Conservation (phyloP, 2,329 filamentous ascomycete genomes). For the Talaromyces sp. region DNA sequence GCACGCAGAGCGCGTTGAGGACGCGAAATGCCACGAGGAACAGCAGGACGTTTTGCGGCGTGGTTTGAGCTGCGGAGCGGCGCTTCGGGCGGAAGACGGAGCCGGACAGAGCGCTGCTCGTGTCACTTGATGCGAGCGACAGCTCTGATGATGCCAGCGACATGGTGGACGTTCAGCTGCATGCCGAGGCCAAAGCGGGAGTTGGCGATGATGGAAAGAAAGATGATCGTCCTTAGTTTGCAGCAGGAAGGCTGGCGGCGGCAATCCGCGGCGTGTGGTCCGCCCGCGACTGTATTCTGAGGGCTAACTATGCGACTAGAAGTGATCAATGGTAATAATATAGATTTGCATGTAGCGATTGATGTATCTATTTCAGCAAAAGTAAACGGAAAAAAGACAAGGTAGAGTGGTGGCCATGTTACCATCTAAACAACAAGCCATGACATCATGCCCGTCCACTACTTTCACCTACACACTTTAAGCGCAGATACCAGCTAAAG, state of each 20-base stretch:
- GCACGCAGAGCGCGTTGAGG: conserved; percentile 70
- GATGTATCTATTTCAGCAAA: not conserved
- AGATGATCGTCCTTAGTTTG: conserved; percentile 3
- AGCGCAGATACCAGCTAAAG: too few relatives aligned
- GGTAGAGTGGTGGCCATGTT: not conserved
- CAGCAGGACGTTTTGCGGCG: conserved; percentile 27
- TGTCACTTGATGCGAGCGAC: conserved; percentile 13
- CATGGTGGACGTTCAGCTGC: conserved; percentile 13
- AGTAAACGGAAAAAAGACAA: not conserved
- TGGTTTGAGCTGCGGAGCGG: conserved; percentile 6
- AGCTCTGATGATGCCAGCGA: conserved; percentile 14
- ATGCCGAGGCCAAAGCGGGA: conserved; percentile 10
- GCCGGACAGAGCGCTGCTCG: not conserved
- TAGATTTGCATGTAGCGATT: not conserved
- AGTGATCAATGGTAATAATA: not conserved
- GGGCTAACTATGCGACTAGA: not conserved
- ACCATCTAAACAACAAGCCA: not conserved
- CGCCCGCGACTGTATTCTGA: not conserved
- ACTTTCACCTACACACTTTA: not conserved
- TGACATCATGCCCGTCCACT: not conserved
- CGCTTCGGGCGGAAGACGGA: conserved; percentile 7
- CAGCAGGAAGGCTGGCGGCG: conserved; percentile 3
- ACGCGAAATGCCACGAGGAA: conserved; percentile 64
- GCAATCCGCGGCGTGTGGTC: conserved; percentile 1
- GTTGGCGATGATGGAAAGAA: not conserved